phyloP scores from a whole-genome alignment of 2,329 filamentous ascomycete species.

The Colletotrichum paranaense region DNA sequence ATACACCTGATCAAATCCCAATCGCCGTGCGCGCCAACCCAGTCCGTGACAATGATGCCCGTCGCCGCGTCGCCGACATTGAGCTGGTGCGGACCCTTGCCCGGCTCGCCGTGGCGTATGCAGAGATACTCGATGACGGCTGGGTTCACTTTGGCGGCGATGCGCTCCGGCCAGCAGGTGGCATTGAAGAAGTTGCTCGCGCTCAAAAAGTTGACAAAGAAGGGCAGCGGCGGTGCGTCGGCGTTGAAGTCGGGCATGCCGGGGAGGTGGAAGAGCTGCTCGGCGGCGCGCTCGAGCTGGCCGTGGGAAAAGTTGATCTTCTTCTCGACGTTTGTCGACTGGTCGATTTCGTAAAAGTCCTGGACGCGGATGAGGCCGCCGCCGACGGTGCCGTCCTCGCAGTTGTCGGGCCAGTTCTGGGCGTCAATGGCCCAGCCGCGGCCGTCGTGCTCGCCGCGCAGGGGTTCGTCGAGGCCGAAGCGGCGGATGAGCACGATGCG shows the following conservation, averaged over 20 bases:
- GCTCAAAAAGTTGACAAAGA: conserved; percentile 91
- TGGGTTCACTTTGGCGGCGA: conserved; percentile 89
- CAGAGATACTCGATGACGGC: conserved; percentile 74
- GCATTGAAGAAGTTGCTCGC: conserved; percentile 95
- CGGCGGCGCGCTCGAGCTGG: conserved; percentile 80
- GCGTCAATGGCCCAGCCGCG: conserved; percentile 70
- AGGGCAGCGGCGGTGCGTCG: conserved; percentile 59
- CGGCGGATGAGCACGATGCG: conserved; percentile 87
- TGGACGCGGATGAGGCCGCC: conserved; percentile 86
- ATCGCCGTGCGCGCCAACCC: conserved; percentile 87
- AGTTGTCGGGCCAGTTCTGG: conserved; percentile 87
- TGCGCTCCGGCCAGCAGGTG: conserved; percentile 91
- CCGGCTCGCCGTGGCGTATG: conserved; percentile 63
- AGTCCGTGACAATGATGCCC: conserved; percentile 92
- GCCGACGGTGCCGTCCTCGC: conserved; percentile 76
- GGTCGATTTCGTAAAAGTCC: conserved; percentile 91
- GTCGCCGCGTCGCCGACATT: conserved; percentile 79
- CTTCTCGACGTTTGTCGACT: conserved; percentile 79
- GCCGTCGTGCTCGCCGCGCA: conserved; percentile 61
- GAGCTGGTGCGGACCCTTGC: conserved; percentile 60
- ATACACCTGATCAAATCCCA: conserved; percentile 92
- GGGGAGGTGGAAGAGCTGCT: conserved; percentile 58
- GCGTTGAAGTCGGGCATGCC: conserved; percentile 41
- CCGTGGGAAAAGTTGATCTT: conserved; percentile 81
- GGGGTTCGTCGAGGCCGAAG: conserved; percentile 72